Evolutionary conservation across 106 monocot genomes (phyloP).

Genomic region (Allium fistulosum): DNA sequence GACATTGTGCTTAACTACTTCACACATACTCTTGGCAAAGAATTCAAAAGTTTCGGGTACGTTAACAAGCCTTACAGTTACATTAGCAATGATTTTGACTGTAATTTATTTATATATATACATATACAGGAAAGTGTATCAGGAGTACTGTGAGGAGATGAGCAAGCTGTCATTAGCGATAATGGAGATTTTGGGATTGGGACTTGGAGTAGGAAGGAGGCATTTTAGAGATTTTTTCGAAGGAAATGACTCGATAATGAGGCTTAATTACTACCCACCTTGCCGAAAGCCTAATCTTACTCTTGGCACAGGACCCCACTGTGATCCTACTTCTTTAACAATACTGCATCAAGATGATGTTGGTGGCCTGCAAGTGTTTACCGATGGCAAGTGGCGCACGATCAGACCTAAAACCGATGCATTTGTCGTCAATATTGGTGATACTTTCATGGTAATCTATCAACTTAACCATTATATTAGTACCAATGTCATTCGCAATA

Average conservation of each 20-base stretch:
- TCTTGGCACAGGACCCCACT: slow-evolving; percentile 88
- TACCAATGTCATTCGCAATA: background rate
- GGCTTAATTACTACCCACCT: slow-evolving; percentile 82
- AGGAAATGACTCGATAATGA: slow-evolving; percentile 75
- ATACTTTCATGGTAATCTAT: slow-evolving; percentile 70
- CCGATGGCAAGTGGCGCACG: slow-evolving; percentile 47
- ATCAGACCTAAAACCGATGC: slow-evolving; percentile 44
- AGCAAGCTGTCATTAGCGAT: slow-evolving; percentile 50
- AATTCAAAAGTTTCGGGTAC: slow-evolving; percentile 36
- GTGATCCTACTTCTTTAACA: slow-evolving; percentile 85
- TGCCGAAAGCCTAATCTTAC: slow-evolving; percentile 67
- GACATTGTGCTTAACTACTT: slow-evolving; percentile 36
- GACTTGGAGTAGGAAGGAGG: slow-evolving; percentile 33
- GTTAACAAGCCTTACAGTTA: too few relatives aligned
- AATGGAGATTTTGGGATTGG: slow-evolving; percentile 74
- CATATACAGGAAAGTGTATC: slow-evolving; percentile 47
- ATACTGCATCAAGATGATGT: slow-evolving; percentile 91
- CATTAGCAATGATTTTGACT: background rate
- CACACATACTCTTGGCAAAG: slow-evolving; percentile 27
- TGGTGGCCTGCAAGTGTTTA: slow-evolving; percentile 67
- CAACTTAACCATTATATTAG: background rate
- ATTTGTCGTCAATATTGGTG: slow-evolving; percentile 83
- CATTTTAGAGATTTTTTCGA: slow-evolving; percentile 48
- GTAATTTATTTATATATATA: background rate
- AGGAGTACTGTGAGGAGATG: slow-evolving; percentile 74